Evolutionary conservation across 805 yeast genomes (phyloP), one percentile per base, ranked within the genome.

Genomic region (Scheffersomyces lignosus): DNA sequence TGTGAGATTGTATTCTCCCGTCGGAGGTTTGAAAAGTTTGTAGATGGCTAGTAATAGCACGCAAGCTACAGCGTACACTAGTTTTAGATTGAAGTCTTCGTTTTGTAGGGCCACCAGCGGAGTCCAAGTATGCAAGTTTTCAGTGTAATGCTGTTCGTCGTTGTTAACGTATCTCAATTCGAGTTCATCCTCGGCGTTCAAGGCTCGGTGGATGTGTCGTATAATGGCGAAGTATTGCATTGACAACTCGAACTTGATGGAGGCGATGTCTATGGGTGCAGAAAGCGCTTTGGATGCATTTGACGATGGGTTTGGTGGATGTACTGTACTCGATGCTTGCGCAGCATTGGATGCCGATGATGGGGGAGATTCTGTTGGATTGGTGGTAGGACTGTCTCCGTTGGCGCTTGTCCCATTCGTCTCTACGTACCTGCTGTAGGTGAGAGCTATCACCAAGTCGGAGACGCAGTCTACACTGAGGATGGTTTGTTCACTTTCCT

Each of bases 381-480:
- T 14, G 12, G 10, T 5, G 13, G 7, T 13, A 13, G 5, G 7
- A 10, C 6, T 26, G n/a, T 26, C 7, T 6, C 31, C 24, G 10
- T 10, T 10, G 10, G 7, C 10, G 10, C 24, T 20, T 20, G 7
- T 10, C 10, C 24, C 24, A 20, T 20, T 7, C 9, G 7, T 29
- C 24, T 20, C 37, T 27, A 24, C 41, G 43, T 40, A 47, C 38
- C 24, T 44, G 27, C 41, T 42, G 41, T 40, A 54, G 27, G 36
- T 43, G 30, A 78, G 54, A 0, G 77, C 76, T 6, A 80, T 55
- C 16, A 78, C 59, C 32, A 79, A 45, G 41, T 77, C 77, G 14
- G 82, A 71, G 9, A 81, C 49, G n/a, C 71, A 52, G 42, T 79
- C 80, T 5, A 81, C 54, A 7, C 87, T 81, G 13, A 81, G 62